phyloP scores from a whole-genome alignment of 805 yeast genomes.

The Teunomyces gatunensis region DNA sequence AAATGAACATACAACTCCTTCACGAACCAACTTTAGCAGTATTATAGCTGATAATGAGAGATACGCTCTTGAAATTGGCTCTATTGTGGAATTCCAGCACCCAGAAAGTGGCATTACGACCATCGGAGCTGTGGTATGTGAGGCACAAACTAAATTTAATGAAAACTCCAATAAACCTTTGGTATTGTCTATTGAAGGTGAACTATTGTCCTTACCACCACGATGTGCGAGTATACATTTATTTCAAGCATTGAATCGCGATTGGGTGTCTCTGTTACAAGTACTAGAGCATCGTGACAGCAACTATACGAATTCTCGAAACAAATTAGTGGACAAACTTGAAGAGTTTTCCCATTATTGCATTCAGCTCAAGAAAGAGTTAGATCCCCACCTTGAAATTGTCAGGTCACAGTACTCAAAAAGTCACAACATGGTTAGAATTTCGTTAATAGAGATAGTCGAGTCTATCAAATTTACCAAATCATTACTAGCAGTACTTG shows the following conservation, averaged over 20 bases:
- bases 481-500: conserved; percentile 6
- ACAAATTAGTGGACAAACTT: conserved; percentile 19
- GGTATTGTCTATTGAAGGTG: conserved; percentile 34
- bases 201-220: conserved; percentile 24
- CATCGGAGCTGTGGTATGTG: conserved; percentile 39
- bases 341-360: conserved; percentile 23
- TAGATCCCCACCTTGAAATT: conserved; percentile 17
- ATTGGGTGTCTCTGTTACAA: conserved; percentile 14
- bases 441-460: conserved; percentile 14
- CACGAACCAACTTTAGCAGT: conserved; percentile 10
- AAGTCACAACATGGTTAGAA: conserved; percentile 10
- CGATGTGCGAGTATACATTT: conserved; percentile 30
- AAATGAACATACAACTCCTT: conserved; percentile 1
- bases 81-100: conserved; percentile 36
- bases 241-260: conserved; percentile 21
- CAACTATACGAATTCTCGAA: conserved; percentile 15
- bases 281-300: conserved; percentile 23
- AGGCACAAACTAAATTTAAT: conserved; percentile 31
- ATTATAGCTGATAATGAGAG: conserved; percentile 14
- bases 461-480: conserved; percentile 15
- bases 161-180: conserved; percentile 28
- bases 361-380: conserved; percentile 8
- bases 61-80: conserved; percentile 28
- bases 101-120: conserved; percentile 11
- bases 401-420: conserved; percentile 23